Conservation (phyloP, 2,329 filamentous ascomycete species). For the Pseudonectria buxi region DNA sequence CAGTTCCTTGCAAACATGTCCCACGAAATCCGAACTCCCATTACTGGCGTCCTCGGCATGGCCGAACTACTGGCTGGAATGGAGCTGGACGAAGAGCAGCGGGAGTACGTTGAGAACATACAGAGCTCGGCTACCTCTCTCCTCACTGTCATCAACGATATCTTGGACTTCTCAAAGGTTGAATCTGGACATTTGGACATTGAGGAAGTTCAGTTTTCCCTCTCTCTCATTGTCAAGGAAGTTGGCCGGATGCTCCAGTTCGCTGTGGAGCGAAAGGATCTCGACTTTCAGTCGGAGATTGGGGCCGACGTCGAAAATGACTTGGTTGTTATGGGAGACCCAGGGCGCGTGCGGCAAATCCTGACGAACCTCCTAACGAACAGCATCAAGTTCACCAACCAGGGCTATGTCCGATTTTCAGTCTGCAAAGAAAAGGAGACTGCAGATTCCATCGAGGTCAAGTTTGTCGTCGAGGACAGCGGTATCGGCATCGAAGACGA, state of each 20-base stretch:
- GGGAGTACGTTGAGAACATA: slow-evolving; percentile 70
- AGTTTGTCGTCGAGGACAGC: slow-evolving; percentile 68
- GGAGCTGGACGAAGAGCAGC: slow-evolving; percentile 60
- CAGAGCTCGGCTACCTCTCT: slow-evolving; percentile 74
- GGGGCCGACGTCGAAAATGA: slow-evolving; percentile 56
- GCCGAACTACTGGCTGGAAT: slow-evolving; percentile 66
- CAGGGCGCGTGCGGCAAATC: slow-evolving; percentile 76
- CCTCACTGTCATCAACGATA: slow-evolving; percentile 85
- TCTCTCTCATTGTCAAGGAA: slow-evolving; percentile 67
- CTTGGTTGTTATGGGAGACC: slow-evolving; percentile 78
- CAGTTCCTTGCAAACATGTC: slow-evolving; percentile 77
- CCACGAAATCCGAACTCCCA: slow-evolving; percentile 73
- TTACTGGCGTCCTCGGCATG: slow-evolving; percentile 77
- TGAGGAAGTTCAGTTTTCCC: slow-evolving; percentile 73
- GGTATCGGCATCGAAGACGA: slow-evolving; percentile 78
- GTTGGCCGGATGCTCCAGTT: slow-evolving; percentile 85
- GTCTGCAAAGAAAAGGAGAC: slow-evolving; percentile 59
- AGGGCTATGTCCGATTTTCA: slow-evolving; percentile 60
- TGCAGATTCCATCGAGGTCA: slow-evolving; percentile 57
- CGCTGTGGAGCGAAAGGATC: slow-evolving; percentile 70
- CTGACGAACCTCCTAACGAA: slow-evolving; percentile 74
- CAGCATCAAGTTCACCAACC: slow-evolving; percentile 67
- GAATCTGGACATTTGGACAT: slow-evolving; percentile 72
- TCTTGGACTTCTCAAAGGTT: slow-evolving; percentile 82
- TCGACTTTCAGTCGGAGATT: slow-evolving; percentile 63